A percentile compares a stretch with the other conserved stretches of the same genome.
Conservation (phyloP, 768 basidiomycete genomes). For the Suillus subluteus region DNA sequence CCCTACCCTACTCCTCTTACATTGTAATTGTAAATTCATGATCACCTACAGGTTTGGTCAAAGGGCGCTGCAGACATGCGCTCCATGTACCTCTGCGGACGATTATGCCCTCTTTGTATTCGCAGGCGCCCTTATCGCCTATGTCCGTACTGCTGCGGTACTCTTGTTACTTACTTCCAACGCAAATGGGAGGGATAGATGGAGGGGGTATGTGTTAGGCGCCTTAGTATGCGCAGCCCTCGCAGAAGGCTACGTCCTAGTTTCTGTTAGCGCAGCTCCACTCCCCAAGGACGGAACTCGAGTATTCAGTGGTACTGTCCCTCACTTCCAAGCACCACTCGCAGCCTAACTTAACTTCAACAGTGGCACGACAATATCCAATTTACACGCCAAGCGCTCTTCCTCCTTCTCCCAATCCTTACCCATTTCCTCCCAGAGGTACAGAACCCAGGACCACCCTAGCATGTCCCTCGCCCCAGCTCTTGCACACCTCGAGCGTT, state of each 20-base stretch:
- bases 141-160: slow-evolving; percentile 58
- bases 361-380: slow-evolving; percentile 72
- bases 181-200: slow-evolving; percentile 44
- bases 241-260: slow-evolving; percentile 57
- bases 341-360: background rate
- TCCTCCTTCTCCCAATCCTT: slow-evolving; percentile 58
- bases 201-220: slow-evolving; percentile 50
- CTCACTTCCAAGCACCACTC: background rate
- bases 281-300: slow-evolving; percentile 44
- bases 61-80: slow-evolving; percentile 60
- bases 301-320: too few species aligned
- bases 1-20: background rate
- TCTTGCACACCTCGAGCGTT: slow-evolving; percentile 38
- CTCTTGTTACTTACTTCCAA: slow-evolving; percentile 47
- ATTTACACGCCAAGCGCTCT: slow-evolving; percentile 55
- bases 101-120: slow-evolving; percentile 66
- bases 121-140: slow-evolving; percentile 57
- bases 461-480: slow-evolving; percentile 27
- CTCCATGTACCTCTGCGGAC: slow-evolving; percentile 61
- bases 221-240: slow-evolving; percentile 51
- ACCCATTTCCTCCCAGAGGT: slow-evolving; percentile 21
- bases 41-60: slow-evolving; percentile 63
- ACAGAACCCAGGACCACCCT: slow-evolving; percentile 28
- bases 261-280: slow-evolving; percentile 48
- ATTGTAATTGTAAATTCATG: slow-evolving; percentile 9